Evolutionary conservation across 2,329 filamentous ascomycete species (phyloP).

Genomic region (Macrophomina tecta): DNA sequence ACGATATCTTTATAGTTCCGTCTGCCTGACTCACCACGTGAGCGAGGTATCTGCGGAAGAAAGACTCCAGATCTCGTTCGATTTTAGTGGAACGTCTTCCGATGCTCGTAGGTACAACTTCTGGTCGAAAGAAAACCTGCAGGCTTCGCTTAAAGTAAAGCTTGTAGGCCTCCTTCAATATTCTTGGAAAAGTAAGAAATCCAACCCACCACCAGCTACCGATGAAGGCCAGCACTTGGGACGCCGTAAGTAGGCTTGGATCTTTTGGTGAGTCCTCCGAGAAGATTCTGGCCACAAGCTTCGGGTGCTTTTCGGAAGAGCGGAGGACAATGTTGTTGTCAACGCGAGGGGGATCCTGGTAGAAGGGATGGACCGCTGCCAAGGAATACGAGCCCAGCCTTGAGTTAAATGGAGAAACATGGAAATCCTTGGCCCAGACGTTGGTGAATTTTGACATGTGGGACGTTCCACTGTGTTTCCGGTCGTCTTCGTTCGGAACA

Average conservation of each 20-base stretch:
- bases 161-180: slow-evolving; percentile 64
- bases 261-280: slow-evolving; percentile 60
- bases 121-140: slow-evolving; percentile 69
- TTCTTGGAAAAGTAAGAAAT: slow-evolving; percentile 69
- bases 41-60: slow-evolving; percentile 48
- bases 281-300: slow-evolving; percentile 66
- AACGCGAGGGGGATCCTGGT: slow-evolving; percentile 48
- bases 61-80: slow-evolving; percentile 53
- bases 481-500: not conserved
- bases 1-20: slow-evolving; percentile 57
- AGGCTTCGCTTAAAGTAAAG: slow-evolving; percentile 65
- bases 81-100: slow-evolving; percentile 58
- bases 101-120: slow-evolving; percentile 64
- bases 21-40: slow-evolving; percentile 57
- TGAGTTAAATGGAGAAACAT: slow-evolving; percentile 76
- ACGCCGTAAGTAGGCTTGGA: slow-evolving; percentile 52
- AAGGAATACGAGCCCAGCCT: slow-evolving; percentile 56
- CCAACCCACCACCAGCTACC: slow-evolving; percentile 70
- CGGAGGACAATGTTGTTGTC: slow-evolving; percentile 66
- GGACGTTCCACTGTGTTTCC: not conserved
- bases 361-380: slow-evolving; percentile 54
- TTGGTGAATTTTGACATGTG: slow-evolving; percentile 50
- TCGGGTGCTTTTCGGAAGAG: slow-evolving; percentile 65
- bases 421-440: slow-evolving; percentile 73
- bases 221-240: slow-evolving; percentile 57